phyloP scores from a whole-genome alignment of 345 rosid species.

The Populus tremula region DNA sequence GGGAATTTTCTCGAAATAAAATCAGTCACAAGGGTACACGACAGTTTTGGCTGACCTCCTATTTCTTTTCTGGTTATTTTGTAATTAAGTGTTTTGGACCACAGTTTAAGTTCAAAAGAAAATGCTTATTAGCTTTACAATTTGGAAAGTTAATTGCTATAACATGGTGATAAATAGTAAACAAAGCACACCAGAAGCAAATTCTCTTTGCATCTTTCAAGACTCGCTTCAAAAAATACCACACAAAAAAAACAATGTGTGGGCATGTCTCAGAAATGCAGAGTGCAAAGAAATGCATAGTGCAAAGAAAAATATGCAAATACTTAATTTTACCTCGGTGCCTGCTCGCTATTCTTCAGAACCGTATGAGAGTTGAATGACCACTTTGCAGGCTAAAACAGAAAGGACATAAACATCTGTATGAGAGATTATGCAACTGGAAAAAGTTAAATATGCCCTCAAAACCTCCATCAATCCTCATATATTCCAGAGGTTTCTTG shows the following conservation, averaged over 20 bases:
- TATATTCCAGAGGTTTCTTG: no score
- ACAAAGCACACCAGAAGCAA: no score
- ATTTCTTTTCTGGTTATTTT: not conserved
- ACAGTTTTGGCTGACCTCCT: no score
- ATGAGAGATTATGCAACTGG: constrained; percentile 9
- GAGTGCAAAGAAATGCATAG: not conserved
- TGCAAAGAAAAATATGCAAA: not conserved
- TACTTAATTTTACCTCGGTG: constrained; percentile 57
- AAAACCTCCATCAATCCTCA: not conserved
- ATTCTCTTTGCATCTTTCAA: no score
- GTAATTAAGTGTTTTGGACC: not conserved
- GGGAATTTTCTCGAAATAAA: no score
- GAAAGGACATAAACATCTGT: constrained; percentile 12
- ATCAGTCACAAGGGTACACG: no score
- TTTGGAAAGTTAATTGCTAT: no score
- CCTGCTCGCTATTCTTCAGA: constrained; percentile 78
- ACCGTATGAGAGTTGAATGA: constrained; percentile 76
- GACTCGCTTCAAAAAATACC: not conserved
- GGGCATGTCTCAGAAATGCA: not conserved
- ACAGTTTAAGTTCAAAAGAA: not conserved
- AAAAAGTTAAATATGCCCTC: not conserved
- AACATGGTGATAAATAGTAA: no score
- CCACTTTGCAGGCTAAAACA: constrained; percentile 84
- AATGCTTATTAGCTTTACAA: no score
- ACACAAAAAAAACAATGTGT: not conserved